Percentiles rank a stretch among this genome's conserved stretches.
These are phyloP conservation scores for Phytophthora pini DNA, from an alignment of 352 stramenopile genomes.

Conservation along the genomic window DNA sequence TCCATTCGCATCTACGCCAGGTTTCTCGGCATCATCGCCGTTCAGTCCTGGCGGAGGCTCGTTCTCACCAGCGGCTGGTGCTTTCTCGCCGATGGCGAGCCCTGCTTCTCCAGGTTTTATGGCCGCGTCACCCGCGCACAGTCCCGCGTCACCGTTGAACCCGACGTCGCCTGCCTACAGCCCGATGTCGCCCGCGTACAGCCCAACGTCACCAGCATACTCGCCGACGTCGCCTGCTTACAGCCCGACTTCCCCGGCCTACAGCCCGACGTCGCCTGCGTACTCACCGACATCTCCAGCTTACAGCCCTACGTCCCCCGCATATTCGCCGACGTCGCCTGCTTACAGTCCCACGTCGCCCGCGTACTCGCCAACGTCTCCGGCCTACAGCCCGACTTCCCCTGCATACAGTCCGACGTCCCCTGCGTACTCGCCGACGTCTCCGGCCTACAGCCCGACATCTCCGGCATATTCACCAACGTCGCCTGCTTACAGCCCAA, in stretches of 20 bases:
- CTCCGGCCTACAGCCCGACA: conserved; percentile 68
- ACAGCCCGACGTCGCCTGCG: conserved; percentile 67
- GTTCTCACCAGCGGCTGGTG: conserved; percentile 90
- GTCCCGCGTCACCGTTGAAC: conserved; percentile 73
- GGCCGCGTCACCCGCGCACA: conserved; percentile 74
- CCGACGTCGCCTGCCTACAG: conserved; percentile 90
- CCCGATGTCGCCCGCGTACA: conserved; percentile 91
- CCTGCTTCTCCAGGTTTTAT: conserved; percentile 81
- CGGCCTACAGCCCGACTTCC: conserved; percentile 81
- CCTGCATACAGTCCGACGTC: conserved; percentile 78
- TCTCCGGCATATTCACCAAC: conserved; percentile 66
- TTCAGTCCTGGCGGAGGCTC: conserved; percentile 85
- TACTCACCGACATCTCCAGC: conserved; percentile 86
- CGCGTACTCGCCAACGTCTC: conserved; percentile 76
- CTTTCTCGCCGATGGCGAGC: conserved; percentile 88
- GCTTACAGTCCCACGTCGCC: conserved; percentile 75
- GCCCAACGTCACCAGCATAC: conserved; percentile 74
- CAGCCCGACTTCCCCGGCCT: conserved; percentile 78
- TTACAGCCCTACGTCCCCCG: conserved; percentile 74
- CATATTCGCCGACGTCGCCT: conserved; percentile 89
- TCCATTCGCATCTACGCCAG: conserved; percentile 82
- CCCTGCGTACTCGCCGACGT: conserved; percentile 82
- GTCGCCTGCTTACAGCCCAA: conserved; percentile 74
- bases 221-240: conserved; percentile 86
- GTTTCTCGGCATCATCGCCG: conserved; percentile 90